A percentile compares a stretch with the other conserved stretches of the same genome.
Evolutionary conservation across 139 green algal genomes (phyloP).

Genomic region (Diplosphaera chodatii): DNA sequence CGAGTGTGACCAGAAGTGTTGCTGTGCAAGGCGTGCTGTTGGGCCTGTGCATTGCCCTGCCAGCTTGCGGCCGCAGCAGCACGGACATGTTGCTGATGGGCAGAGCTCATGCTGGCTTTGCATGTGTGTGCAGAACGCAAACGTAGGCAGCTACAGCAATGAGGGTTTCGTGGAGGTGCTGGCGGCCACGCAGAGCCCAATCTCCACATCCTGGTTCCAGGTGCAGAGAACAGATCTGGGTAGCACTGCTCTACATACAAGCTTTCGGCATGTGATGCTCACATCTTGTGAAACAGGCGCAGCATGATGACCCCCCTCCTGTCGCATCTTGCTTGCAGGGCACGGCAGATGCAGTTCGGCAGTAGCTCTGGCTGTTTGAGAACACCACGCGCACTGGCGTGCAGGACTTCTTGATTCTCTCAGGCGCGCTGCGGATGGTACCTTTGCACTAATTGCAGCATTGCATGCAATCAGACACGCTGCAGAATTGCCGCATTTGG

Average conservation of each 20-base stretch:
- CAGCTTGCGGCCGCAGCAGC: no score
- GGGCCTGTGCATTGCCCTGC: neutral
- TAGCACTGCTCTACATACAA: no score
- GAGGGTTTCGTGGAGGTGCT: conserved; percentile 98
- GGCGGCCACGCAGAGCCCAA: conserved; percentile 85
- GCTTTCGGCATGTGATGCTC: no score
- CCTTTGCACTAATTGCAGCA: neutral
- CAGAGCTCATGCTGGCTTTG: no score
- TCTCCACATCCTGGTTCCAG: conserved; percentile 96
- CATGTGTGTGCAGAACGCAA: conserved; percentile 68
- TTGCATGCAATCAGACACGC: no score
- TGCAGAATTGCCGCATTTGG: no score
- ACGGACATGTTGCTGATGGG: no score
- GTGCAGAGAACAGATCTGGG: no score
- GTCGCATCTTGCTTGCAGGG: conserved; percentile 37
- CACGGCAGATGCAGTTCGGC: conserved; percentile 95
- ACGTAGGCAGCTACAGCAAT: conserved; percentile 75
- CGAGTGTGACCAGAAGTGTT: neutral
- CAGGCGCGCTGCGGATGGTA: conserved; percentile 42
- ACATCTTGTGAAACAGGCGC: no score
- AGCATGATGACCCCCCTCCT: no score
- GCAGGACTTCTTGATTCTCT: conserved; percentile 98
- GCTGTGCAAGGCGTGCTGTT: no score
- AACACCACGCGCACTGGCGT: conserved; percentile 79
- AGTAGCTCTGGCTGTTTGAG: conserved; percentile 99